These are phyloP conservation scores for Cladorrhinum sp. DNA, from an alignment of 2,329 filamentous ascomycete species.

Conservation along the genomic window DNA sequence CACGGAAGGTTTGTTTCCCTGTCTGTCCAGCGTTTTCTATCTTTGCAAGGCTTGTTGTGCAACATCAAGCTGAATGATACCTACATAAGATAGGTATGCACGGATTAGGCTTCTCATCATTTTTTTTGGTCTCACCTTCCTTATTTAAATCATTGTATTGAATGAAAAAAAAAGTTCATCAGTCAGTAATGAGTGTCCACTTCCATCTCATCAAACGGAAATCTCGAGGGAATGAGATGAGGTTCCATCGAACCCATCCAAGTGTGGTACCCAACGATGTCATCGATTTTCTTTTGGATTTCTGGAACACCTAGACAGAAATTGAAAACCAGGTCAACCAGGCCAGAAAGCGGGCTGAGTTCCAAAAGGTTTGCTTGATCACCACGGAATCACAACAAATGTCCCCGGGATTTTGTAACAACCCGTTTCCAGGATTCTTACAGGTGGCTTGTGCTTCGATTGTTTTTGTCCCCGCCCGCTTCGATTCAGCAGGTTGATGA, in stretches of 20 bases:
- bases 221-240: neutral
- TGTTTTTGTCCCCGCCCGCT: neutral
- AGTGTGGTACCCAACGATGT: slow-evolving; percentile 5
- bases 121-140: too few species aligned
- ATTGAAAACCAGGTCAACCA: slow-evolving; percentile 9
- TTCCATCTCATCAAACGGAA: slow-evolving; percentile 1
- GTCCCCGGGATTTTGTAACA: slow-evolving; percentile 4
- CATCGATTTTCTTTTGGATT: too few species aligned
- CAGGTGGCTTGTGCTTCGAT: neutral
- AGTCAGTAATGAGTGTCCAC: neutral
- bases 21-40: neutral
- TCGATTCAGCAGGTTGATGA: too few species aligned
- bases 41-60: neutral
- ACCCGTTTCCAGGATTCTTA: neutral
- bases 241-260: neutral
- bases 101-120: too few species aligned
- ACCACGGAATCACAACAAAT: neutral
- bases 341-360: neutral
- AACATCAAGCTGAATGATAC: neutral
- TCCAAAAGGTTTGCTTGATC: slow-evolving; percentile 7
- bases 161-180: neutral
- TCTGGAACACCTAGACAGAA: slow-evolving; percentile 7
- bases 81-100: neutral
- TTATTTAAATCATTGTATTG: neutral
- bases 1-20: neutral